Evolutionary conservation across 2,329 filamentous ascomycete genomes (phyloP), one percentile per base, ranked within the genome.

Genomic region (Pseudopithomyces maydicus): DNA sequence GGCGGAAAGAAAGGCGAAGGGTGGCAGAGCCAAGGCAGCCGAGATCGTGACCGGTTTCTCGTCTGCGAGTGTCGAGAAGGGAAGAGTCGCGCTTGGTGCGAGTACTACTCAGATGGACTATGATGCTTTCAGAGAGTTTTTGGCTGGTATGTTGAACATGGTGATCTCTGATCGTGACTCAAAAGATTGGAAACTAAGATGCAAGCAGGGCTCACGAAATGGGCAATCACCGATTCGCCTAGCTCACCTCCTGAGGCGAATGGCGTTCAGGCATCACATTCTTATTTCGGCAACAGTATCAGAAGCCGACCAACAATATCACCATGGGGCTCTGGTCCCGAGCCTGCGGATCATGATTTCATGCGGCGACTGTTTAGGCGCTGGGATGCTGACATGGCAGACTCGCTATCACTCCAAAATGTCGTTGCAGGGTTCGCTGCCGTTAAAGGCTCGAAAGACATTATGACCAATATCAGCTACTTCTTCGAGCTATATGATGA

Each of bases 401-500:
- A 88, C n/a, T 87, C 89, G 1, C 78, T 99, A 61, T 96, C 88
- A 17, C 79, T 99, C 48, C 92, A 97, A 70, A 91, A 98, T 66
- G 92, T 99, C 2, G 95, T 98, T 5, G 90, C 89, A 17, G 95
- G 95, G 0, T 81, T 99, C 44, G 93, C 94, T 1, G 87, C 90
- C 14, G 91, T 99, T 70, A 98, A 97, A 75, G 94, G 95, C 8
- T 92, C 90, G 54, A 88, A 89, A 45, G 95, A 99, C 75, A 97
- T 99, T 64, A 97, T 99, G 94, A 91, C 91, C 29, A 95, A 91
- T 56, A 98, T 99, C 70, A 95, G 88, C 58, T 98, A 98, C 77
- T 98, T 99, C 76, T 99, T 99, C 67, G 91, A 97, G 69, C 85
- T 99, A 0, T 97, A 98, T 74, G 95, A 99, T 72, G 94, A 99